phyloP scores from a whole-genome alignment of 2,329 filamentous ascomycete species.

The Cadophora sp. region DNA sequence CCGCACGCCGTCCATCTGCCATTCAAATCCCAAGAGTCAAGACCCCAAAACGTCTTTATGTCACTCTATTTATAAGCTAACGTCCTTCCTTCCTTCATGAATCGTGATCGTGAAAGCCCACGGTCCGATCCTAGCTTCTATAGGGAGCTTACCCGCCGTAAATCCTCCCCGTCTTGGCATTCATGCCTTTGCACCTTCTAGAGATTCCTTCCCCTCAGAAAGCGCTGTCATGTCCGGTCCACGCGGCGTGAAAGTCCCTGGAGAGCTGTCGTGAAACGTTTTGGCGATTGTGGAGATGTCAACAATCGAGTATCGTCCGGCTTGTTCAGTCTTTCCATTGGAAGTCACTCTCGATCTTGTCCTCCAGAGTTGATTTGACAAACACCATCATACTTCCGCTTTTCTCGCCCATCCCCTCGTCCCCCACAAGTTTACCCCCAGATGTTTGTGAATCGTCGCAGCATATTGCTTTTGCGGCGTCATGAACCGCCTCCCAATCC shows the following conservation, averaged over 20 bases:
- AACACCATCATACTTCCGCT: constrained; percentile 61
- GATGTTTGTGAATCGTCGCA: constrained; percentile 50
- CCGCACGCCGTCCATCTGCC: constrained; percentile 17
- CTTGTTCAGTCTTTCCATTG: constrained; percentile 57
- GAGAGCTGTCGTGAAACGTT: constrained; percentile 23
- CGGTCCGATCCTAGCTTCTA: constrained; percentile 33
- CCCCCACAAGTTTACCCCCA: constrained; percentile 39
- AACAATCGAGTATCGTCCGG: constrained; percentile 22
- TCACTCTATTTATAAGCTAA: constrained; percentile 31
- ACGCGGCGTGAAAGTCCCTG: constrained; percentile 14
- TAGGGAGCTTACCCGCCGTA: constrained; percentile 24
- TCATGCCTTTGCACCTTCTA: constrained; percentile 33
- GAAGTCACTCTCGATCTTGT: constrained; percentile 60
- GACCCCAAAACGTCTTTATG: constrained; percentile 21
- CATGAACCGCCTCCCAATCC: constrained; percentile 76
- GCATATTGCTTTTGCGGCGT: constrained; percentile 71
- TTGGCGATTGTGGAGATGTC: constrained; percentile 17
- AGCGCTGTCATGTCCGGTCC: constrained; percentile 4
- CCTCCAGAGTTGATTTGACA: constrained; percentile 66
- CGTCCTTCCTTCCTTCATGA: constrained; percentile 25
- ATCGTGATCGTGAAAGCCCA: constrained; percentile 18
- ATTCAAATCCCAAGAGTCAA: constrained; percentile 23
- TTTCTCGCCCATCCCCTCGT: constrained; percentile 51
- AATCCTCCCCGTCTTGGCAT: constrained; percentile 30
- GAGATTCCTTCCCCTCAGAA: constrained; percentile 11